Conservation (phyloP, 345 rosid genomes). For the Streptanthus diversifolius region DNA sequence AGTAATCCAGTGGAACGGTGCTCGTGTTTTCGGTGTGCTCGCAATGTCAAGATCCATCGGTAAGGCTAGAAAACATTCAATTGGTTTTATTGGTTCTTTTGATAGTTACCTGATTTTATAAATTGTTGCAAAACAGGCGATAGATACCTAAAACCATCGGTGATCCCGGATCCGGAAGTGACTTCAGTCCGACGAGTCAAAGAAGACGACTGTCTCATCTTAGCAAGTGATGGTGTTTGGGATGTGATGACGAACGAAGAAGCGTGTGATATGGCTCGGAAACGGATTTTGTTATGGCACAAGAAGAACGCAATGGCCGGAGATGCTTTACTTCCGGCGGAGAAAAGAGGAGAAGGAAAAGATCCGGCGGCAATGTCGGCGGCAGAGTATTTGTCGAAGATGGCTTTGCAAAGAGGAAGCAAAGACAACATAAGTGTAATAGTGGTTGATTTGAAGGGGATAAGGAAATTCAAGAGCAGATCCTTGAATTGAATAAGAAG, state of each 20-base stretch:
- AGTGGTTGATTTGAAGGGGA: conserved; percentile 68
- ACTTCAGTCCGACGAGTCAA: conserved; percentile 47
- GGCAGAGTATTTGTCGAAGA: conserved; percentile 55
- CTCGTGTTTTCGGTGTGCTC: conserved; percentile 73
- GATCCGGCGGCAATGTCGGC: conserved; percentile 79
- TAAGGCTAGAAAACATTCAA: neutral
- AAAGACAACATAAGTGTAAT: conserved; percentile 73
- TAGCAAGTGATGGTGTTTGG: conserved; percentile 88
- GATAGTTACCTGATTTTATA: neutral
- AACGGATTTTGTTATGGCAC: conserved; percentile 60
- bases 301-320: conserved; percentile 41
- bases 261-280: conserved; percentile 59
- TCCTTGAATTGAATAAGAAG: conserved; percentile 16
- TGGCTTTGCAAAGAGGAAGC: conserved; percentile 79
- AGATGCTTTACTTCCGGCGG: conserved; percentile 26
- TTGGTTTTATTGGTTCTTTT: neutral
- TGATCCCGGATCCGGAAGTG: conserved; percentile 75
- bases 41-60: conserved; percentile 95
- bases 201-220: conserved; percentile 71
- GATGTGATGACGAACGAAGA: conserved; percentile 69
- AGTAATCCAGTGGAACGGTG: conserved; percentile 76
- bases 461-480: conserved; percentile 54
- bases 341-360: conserved; percentile 41
- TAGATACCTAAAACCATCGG: conserved; percentile 63
- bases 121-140: conserved; percentile 47